Base-by-base conservation (phyloP, 768 basidiomycete species). In the Russula sp. region DNA sequence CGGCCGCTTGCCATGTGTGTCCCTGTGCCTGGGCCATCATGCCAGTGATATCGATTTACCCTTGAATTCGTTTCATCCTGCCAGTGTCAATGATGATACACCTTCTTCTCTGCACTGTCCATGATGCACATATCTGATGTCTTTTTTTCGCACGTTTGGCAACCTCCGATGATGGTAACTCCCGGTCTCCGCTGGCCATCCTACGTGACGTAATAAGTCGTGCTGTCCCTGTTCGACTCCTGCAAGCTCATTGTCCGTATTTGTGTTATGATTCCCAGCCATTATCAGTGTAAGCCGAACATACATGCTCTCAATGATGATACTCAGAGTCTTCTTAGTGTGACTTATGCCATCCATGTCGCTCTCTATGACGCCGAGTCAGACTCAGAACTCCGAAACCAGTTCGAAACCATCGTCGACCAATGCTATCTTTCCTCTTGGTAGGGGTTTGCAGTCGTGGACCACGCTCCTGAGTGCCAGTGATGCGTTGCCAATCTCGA, bases 401-500 rank as follows among this genome's bases (percentile, higher is more conserved):
- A n/a, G 10, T 44, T n/a, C 9, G 20, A 44, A n/a, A n/a, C 20
- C 42, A 22, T 46, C 44, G 2, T 46, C 20, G n/a, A 46, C 9
- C n/a, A 3, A 46, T 46, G n/a, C 10, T 9, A 0, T 72, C 38
- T 72, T 73, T 69, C 73, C 72, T 32, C 63, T 72, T 40, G 63
- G 69, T 14, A 59, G 53, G 20, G 58, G 67, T 42, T 52, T 67
- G 26, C 46, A 52, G 26, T 71, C 65, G 38, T 75, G 72, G 72
- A 73, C 73, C 46, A 74, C 73, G 13, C 65, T 67, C 24, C 20
- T 62, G n/a, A 62, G 64, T 28, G 59, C 68, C 3, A 5, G 55
- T 2, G 69, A 65, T 38, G 66, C 68, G 4, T 67, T 75, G n/a
- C 70, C 72, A 2, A 65, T 74, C 58, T 57, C 66, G 42, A 72